Evolutionary conservation across 352 stramenopile species (phyloP).

Genomic region (Phytophthora litchii): DNA sequence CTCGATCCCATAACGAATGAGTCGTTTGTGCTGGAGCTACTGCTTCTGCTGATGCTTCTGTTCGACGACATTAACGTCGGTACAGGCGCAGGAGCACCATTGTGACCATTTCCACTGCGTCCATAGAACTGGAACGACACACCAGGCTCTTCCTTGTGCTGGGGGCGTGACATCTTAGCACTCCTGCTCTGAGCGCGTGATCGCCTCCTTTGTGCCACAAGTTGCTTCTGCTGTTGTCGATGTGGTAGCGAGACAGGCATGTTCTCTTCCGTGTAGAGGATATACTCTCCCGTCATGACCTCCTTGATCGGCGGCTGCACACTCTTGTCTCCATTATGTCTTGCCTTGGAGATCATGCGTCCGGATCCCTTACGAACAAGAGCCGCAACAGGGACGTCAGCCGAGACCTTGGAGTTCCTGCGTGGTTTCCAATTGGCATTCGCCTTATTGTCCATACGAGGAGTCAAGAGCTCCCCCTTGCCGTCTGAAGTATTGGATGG

Average conservation of each 20-base stretch:
- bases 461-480: constrained; percentile 23
- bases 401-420: constrained; percentile 21
- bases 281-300: constrained; percentile 38
- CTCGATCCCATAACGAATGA: constrained; percentile 57
- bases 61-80: constrained; percentile 22
- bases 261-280: constrained; percentile 42
- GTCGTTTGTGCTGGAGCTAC: constrained; percentile 53
- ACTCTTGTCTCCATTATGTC: constrained; percentile 29
- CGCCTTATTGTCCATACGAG: constrained; percentile 18
- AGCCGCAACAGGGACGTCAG: constrained; percentile 22
- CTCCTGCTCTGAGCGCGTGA: constrained; percentile 26
- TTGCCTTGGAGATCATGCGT: constrained; percentile 48
- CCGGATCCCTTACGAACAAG: constrained; percentile 67
- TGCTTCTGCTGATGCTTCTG: constrained; percentile 34
- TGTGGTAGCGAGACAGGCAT: constrained; percentile 30
- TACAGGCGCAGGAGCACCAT: constrained; percentile 10
- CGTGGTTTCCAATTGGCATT: constrained; percentile 12
- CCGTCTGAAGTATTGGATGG: constrained; percentile 16
- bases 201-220: constrained; percentile 24
- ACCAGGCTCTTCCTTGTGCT: constrained; percentile 42
- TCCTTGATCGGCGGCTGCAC: constrained; percentile 33
- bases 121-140: constrained; percentile 75
- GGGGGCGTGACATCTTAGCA: constrained; percentile 14
- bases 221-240: constrained; percentile 30
- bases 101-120: constrained; percentile 37